phyloP scores from a whole-genome alignment of 495 filamentous ascomycete species.

The Ramalina peruviana region DNA sequence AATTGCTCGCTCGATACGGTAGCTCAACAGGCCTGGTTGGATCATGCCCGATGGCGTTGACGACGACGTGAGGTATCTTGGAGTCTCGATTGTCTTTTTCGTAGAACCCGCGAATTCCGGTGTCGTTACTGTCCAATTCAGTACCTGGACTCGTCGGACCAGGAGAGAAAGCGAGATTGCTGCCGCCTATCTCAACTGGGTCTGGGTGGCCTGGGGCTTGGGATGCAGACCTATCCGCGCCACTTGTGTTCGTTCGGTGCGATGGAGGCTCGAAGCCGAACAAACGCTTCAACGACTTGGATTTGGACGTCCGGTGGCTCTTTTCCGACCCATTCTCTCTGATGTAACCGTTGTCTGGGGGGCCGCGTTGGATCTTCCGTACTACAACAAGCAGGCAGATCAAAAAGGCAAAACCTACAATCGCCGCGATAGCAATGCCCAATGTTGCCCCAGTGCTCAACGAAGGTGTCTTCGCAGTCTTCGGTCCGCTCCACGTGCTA shows the following conservation, averaged over 20 bases:
- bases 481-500: conserved; percentile 29
- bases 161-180: background rate
- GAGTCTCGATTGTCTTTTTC: background rate
- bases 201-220: background rate
- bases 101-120: background rate
- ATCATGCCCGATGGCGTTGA: conserved; percentile 10
- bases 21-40: conserved; percentile 6
- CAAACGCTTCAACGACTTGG: background rate
- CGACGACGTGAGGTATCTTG: background rate
- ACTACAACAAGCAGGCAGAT: background rate
- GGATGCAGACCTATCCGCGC: background rate
- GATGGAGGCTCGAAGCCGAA: background rate
- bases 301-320: background rate
- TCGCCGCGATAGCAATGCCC: conserved; percentile 1
- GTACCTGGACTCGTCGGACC: background rate
- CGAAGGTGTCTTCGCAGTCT: background rate
- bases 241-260: background rate
- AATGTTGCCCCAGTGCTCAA: conserved; percentile 3
- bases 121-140: conserved; percentile 1
- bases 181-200: background rate
- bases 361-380: background rate
- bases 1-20: conserved; percentile 5
- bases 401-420: background rate
- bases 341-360: background rate
- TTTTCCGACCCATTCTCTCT: background rate